These are phyloP conservation scores for Starmera pachycereana DNA, from an alignment of 805 yeast genomes.

Conservation along the genomic window DNA sequence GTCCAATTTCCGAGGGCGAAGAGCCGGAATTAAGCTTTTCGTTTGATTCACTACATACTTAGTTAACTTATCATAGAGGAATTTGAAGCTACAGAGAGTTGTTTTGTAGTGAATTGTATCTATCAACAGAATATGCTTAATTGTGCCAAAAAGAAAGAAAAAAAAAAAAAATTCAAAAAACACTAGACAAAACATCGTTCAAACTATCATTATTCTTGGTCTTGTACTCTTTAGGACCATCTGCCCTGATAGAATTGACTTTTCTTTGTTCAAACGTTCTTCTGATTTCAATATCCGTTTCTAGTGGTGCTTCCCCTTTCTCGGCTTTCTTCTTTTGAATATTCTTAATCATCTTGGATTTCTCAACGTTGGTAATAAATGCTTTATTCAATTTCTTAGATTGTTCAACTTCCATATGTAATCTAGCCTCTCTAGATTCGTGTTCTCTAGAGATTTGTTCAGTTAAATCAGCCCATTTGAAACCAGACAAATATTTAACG, in stretches of 20 bases:
- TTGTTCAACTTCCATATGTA: conserved; percentile 82
- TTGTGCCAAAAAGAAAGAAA: background rate
- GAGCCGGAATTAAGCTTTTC: too few relatives aligned
- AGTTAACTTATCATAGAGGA: too few relatives aligned
- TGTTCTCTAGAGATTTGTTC: conserved; percentile 88
- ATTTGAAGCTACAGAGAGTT: too few relatives aligned
- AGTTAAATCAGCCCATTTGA: conserved; percentile 92
- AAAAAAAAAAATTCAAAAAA: conserved; percentile 7
- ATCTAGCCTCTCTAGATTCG: conserved; percentile 78
- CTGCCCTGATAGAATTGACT: conserved; percentile 57
- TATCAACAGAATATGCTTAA: too few relatives aligned
- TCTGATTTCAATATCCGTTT: conserved; percentile 28
- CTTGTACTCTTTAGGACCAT: conserved; percentile 40
- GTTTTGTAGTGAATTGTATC: too few relatives aligned
- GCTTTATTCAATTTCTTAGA: conserved; percentile 81
- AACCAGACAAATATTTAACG: conserved; percentile 79
- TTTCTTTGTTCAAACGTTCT: conserved; percentile 64
- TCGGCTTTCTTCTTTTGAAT: conserved; percentile 31
- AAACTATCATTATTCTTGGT: conserved; percentile 29
- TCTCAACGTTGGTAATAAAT: conserved; percentile 76
- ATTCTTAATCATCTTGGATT: conserved; percentile 67
- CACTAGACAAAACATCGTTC: conserved; percentile 22
- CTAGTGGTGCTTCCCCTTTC: conserved; percentile 15
- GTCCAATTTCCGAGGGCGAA: too few relatives aligned
- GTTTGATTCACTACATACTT: too few relatives aligned